Percentiles rank a stretch among this genome's conserved stretches.
Conservation (phyloP, 2,329 filamentous ascomycete genomes). For the Pseudogymnoascus sp. region DNA sequence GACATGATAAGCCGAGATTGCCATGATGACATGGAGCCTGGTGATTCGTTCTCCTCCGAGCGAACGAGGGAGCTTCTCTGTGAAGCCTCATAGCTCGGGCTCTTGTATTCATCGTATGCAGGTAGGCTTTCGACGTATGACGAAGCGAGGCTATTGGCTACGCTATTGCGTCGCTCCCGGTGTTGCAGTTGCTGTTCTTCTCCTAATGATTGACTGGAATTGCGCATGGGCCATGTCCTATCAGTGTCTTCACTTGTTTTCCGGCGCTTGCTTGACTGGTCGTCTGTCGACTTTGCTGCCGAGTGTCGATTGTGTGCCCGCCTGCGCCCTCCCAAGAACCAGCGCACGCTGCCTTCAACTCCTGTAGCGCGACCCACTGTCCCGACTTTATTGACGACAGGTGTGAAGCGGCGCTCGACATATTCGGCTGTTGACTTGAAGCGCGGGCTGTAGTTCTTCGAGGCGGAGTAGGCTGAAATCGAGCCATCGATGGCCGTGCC, state of each 20-base stretch:
- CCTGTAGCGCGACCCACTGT: slow-evolving; percentile 78
- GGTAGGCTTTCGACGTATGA: slow-evolving; percentile 65
- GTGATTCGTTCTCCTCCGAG: slow-evolving; percentile 17
- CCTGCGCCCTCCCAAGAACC: slow-evolving; percentile 60
- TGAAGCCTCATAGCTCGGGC: slow-evolving; percentile 64
- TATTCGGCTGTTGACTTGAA: slow-evolving; percentile 88
- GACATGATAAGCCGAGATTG: slow-evolving; percentile 80
- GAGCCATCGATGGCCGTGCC: slow-evolving; percentile 80
- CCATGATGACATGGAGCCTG: slow-evolving; percentile 45
- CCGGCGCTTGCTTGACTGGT: slow-evolving; percentile 50
- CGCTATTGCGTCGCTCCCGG: slow-evolving; percentile 23
- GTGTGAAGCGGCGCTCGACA: slow-evolving; percentile 79
- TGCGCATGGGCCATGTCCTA: slow-evolving; percentile 23
- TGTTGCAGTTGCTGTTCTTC: slow-evolving; percentile 20
- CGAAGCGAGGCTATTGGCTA: slow-evolving; percentile 12
- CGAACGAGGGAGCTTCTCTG: slow-evolving; percentile 20
- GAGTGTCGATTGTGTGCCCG: slow-evolving; percentile 28
- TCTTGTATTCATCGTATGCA: slow-evolving; percentile 72
- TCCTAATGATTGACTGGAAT: slow-evolving; percentile 27
- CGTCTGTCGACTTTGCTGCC: slow-evolving; percentile 33
- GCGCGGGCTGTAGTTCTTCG: slow-evolving; percentile 83
- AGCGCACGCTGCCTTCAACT: slow-evolving; percentile 77
- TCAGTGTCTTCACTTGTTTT: slow-evolving; percentile 43
- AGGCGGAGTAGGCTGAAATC: slow-evolving; percentile 74
- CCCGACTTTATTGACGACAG: slow-evolving; percentile 78